Percentiles rank a stretch among this genome's conserved stretches.
These are phyloP conservation scores for Pleurotus eryngii DNA, from an alignment of 768 basidiomycete genomes.

Conservation along the genomic window DNA sequence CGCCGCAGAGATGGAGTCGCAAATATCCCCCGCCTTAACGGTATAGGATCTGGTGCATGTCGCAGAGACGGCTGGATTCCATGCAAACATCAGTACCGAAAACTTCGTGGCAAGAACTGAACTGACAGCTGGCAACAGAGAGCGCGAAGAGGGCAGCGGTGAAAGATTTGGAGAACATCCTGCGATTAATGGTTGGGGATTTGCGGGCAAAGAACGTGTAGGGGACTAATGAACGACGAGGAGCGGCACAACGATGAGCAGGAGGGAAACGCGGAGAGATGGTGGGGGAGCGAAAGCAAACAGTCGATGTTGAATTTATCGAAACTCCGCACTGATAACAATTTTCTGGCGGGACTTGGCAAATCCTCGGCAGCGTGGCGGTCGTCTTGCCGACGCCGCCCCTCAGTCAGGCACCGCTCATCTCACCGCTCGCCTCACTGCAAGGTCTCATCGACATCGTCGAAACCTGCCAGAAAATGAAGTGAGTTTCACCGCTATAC, in stretches of 20 bases:
- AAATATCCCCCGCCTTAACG: slow-evolving; percentile 55
- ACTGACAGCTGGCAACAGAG: slow-evolving; percentile 1
- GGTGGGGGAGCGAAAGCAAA: neutral
- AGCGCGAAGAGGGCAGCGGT: slow-evolving; percentile 1
- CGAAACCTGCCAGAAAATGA: too few relatives aligned
- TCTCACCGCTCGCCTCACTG: neutral
- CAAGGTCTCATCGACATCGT: too few relatives aligned
- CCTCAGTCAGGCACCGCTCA: neutral
- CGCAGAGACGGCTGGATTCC: slow-evolving; percentile 1
- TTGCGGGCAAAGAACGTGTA: slow-evolving; percentile 1
- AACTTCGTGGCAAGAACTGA: neutral
- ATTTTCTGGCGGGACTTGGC: neutral
- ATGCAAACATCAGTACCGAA: neutral
- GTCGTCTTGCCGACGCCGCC: slow-evolving; percentile 6
- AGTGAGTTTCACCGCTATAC: too few relatives aligned
- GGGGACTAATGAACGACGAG: neutral
- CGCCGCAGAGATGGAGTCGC: slow-evolving; percentile 63
- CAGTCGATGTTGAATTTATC: neutral
- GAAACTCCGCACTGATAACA: slow-evolving; percentile 1
- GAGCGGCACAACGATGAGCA: neutral
- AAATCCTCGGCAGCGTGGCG: neutral
- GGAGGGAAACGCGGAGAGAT: neutral
- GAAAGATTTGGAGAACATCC: neutral
- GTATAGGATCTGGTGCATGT: slow-evolving; percentile 55
- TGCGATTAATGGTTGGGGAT: neutral